Percentiles rank a stretch among this genome's conserved stretches.
These are phyloP conservation scores for Diaporthe australafricana DNA, from an alignment of 2,329 filamentous ascomycete genomes.

Conservation along the genomic window DNA sequence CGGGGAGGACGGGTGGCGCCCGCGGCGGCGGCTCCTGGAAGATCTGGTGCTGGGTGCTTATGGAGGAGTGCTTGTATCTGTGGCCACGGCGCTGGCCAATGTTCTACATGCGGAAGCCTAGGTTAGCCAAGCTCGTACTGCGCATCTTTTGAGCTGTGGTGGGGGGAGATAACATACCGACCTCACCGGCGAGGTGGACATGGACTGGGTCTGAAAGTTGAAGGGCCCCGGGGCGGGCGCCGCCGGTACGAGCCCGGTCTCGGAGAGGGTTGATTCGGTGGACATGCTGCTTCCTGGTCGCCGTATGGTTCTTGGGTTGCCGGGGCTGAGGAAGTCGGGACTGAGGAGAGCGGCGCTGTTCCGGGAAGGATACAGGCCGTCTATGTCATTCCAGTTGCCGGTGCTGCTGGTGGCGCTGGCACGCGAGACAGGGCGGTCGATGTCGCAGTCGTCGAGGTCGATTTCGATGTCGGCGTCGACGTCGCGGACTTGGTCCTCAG, in stretches of 20 bases:
- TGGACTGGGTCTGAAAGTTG: slow-evolving; percentile 90
- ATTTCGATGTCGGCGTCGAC: slow-evolving; percentile 38
- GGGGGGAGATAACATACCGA: slow-evolving; percentile 66
- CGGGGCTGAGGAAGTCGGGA: slow-evolving; percentile 45
- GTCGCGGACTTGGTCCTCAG: slow-evolving; percentile 49
- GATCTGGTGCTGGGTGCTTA: slow-evolving; percentile 90
- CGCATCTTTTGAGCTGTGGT: not conserved
- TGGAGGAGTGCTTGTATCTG: slow-evolving; percentile 97
- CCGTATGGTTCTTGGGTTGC: slow-evolving; percentile 40
- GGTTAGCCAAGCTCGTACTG: slow-evolving; percentile 25
- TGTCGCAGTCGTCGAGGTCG: slow-evolving; percentile 41
- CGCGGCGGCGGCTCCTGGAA: slow-evolving; percentile 91
- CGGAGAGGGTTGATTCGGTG: slow-evolving; percentile 45
- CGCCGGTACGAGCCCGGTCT: slow-evolving; percentile 39
- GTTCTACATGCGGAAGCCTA: slow-evolving; percentile 64
- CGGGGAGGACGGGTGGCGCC: slow-evolving; percentile 88
- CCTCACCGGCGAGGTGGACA: slow-evolving; percentile 81
- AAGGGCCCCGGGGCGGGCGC: slow-evolving; percentile 73
- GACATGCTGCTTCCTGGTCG: slow-evolving; percentile 49
- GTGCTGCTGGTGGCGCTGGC: slow-evolving; percentile 38
- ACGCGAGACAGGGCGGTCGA: slow-evolving; percentile 42
- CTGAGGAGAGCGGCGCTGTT: slow-evolving; percentile 42
- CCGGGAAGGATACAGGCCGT: slow-evolving; percentile 28
- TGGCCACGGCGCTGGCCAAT: slow-evolving; percentile 93
- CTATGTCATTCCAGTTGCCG: slow-evolving; percentile 38